Percentiles rank a stretch among this genome's conserved stretches.
Conservation (phyloP, 345 rosid genomes). For the Trapa bicornis region DNA sequence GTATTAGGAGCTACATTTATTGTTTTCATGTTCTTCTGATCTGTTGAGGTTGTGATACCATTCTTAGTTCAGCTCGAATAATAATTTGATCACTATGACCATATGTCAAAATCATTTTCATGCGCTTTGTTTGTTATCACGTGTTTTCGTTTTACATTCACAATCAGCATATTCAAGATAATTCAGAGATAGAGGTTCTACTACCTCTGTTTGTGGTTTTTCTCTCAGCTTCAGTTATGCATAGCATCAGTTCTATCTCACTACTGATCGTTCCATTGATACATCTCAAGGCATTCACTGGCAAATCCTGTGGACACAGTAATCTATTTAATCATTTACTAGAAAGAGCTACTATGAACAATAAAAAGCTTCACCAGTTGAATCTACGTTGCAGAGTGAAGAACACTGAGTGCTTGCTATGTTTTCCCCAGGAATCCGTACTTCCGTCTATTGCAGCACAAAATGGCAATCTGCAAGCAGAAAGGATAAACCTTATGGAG, state of each 20-base stretch:
- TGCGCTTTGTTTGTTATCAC: background rate
- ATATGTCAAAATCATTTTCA: background rate
- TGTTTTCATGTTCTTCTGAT: constrained; percentile 5
- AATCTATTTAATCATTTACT: background rate
- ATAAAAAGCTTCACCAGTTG: background rate
- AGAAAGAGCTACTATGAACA: background rate
- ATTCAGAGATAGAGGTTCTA: background rate
- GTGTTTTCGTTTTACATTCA: background rate
- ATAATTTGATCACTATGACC: constrained; percentile 3
- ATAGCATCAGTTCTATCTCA: background rate
- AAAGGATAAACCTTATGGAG: background rate
- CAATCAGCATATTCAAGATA: background rate
- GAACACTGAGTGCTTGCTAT: background rate
- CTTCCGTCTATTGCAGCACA: background rate
- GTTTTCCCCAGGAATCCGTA: background rate
- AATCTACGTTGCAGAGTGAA: background rate
- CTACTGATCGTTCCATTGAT: background rate
- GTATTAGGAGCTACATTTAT: constrained; percentile 12
- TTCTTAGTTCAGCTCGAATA: background rate
- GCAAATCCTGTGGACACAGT: too few species aligned
- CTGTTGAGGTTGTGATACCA: background rate
- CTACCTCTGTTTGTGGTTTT: background rate
- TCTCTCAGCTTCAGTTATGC: background rate
- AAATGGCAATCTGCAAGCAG: constrained; percentile 1
- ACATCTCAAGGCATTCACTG: background rate